A percentile compares a stretch with the other conserved stretches of the same genome.
Conservation (phyloP, 129 eudicot species). For the sunflower (Helianthus annuus) region DNA sequence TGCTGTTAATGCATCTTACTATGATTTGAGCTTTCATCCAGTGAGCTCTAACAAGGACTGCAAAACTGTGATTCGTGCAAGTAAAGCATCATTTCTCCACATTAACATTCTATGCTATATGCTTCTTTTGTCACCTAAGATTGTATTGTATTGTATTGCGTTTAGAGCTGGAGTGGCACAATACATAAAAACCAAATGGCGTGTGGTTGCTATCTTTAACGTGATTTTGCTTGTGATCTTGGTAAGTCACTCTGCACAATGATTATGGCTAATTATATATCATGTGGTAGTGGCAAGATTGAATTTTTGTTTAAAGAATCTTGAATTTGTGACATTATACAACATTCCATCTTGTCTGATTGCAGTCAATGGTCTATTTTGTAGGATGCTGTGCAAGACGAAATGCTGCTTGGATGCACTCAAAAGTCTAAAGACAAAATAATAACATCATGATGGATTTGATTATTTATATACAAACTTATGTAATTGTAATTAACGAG, state of each 20-base stretch:
- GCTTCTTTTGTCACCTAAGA: slow-evolving; percentile 9
- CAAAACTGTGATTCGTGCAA: slow-evolving; percentile 94
- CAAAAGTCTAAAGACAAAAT: too few species aligned
- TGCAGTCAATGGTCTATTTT: slow-evolving; percentile 73
- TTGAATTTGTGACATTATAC: background rate
- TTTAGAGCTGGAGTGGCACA: slow-evolving; percentile 96
- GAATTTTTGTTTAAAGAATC: background rate
- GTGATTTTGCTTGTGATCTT: slow-evolving; percentile 65
- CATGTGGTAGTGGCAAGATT: background rate
- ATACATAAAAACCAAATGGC: slow-evolving; percentile 91
- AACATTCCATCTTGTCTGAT: background rate
- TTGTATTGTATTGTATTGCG: background rate
- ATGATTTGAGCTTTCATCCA: slow-evolving; percentile 85
- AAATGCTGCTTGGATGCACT: slow-evolving; percentile 59
- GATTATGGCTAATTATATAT: too few species aligned
- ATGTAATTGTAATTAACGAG: too few species aligned
- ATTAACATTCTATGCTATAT: background rate
- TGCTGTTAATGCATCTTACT: slow-evolving; percentile 79
- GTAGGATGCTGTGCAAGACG: slow-evolving; percentile 93
- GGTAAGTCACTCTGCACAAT: slow-evolving; percentile 53
- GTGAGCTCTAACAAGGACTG: slow-evolving; percentile 77
- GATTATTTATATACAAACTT: too few species aligned
- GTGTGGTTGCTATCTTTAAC: slow-evolving; percentile 88
- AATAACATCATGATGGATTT: too few species aligned
- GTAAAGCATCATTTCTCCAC: slow-evolving; percentile 40